Evolutionary conservation across 2,329 filamentous ascomycete genomes (phyloP).

Genomic region (Amphichorda felina): DNA sequence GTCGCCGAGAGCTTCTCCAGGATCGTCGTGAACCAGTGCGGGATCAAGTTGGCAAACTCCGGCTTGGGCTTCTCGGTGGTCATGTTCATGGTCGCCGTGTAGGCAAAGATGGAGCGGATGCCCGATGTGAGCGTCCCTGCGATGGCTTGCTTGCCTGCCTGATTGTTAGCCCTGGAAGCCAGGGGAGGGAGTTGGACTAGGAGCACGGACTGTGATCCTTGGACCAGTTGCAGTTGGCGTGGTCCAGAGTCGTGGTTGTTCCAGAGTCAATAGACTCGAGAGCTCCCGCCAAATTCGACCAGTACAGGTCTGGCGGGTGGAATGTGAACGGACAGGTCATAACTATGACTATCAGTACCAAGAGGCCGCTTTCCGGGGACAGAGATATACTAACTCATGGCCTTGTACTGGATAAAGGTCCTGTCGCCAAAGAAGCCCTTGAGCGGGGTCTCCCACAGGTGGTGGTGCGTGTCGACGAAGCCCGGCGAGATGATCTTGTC

Average conservation of each 20-base stretch:
- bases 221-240: constrained; percentile 6
- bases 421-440: constrained; percentile 13
- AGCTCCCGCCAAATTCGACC: constrained; percentile 27
- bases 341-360: too few species aligned
- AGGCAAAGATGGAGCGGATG: constrained; percentile 20
- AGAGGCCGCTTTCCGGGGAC: too few species aligned
- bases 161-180: neutral
- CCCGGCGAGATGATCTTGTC: constrained; percentile 26
- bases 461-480: constrained; percentile 30
- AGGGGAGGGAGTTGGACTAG: too few species aligned
- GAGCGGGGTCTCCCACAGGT: constrained; percentile 28
- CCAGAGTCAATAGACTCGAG: constrained; percentile 27
- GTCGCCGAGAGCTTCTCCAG: too few species aligned
- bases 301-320: constrained; percentile 27
- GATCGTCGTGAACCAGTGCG: too few species aligned
- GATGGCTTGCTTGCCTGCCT: constrained; percentile 7
- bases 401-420: constrained; percentile 12
- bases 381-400: neutral
- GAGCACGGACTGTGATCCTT: constrained; percentile 3
- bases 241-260: constrained; percentile 20
- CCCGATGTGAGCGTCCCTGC: constrained; percentile 20
- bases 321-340: neutral
- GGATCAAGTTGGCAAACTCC: too few species aligned
- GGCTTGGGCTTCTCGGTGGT: too few species aligned
- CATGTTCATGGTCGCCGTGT: too few species aligned